Evolutionary conservation across 805 yeast species (phyloP), one percentile per base, ranked within the genome.

Genomic region (Metschnikowia cubensis): DNA sequence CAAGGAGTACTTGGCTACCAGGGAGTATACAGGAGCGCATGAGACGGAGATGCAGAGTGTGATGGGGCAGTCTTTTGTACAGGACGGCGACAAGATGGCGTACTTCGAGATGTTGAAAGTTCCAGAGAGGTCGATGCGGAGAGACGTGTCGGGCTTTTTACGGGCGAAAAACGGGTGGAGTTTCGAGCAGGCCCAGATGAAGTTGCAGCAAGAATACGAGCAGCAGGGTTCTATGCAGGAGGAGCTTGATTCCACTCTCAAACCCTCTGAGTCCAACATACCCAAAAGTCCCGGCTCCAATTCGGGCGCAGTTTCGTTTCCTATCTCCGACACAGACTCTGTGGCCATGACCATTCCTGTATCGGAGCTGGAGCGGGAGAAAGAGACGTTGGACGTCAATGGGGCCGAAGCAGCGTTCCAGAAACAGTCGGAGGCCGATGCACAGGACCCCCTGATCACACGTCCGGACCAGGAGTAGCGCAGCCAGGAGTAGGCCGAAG

Each of bases 11-110:
- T 44, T 58, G 15, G 53, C 49, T 22, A 58, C 68, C 1, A 50
- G 52, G 36, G 52, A 61, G 13, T 56, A 58, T 37, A 68, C 76
- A 0, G 51, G 48, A 10, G 53, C 55, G 32, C 76, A 71, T 54
- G 59, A 57, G 31, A 35, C 50, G 10, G 74, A 70, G 53, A 43
- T 43, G 39, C 39, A 35, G 8, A 14, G 5, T 21, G 13, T 43
- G 13, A 15, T 35, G 6, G 40, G 15, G n/a, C 15, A 6, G 6
- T 13, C 6, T 3, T n/a, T 6, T 4, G 10, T 13, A 7, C 10
- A 21, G 18, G 29, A 22, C 3, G 6, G n/a, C 3, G 32, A 38
- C 1, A 36, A 36, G 7, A 6, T 18, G 22, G 32, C 7, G 2
- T 13, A 21, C 22, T 22, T 38, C 8, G 41, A 38, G 6, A 17